Base-by-base conservation (phyloP, 2,329 filamentous ascomycete species). In the Cladosporium sp. region DNA sequence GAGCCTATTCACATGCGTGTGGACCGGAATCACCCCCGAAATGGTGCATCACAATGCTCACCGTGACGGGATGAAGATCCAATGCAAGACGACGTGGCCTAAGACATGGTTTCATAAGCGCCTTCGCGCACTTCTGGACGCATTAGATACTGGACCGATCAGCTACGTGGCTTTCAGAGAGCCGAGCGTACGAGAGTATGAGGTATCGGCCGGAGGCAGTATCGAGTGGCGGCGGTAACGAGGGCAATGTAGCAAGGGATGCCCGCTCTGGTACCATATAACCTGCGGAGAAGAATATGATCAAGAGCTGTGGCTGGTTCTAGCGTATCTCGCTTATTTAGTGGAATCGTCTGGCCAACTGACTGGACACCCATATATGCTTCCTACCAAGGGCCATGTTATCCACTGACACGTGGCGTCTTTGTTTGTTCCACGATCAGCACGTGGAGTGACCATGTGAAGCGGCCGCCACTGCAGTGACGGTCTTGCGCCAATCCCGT, bases 251-350 rank as follows among this genome's bases (percentile, higher is more conserved):
- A 28, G 59, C 49, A 12, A 63, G 35, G 35, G 49, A 29, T 18
- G 31, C 44, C 78, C 0, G 78, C 78, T 44, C 74, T 76, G 33
- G 76, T 72, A 81, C 67, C 74, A 75, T 8, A 78, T 81, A 21
- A 73, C 83, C 4, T 84, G 82, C 67, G 72, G 74, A 29, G 76
- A 76, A 1, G 76, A 76, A 1, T 79, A 76, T 65, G 79, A 81
- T 61, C 75, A 78, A 8, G 78, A 79, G 55, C 68, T 84, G 2
- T 29, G 59, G 59, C 33, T 53, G 31, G 59, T 28, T 33, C 23
- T 49, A 60, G 57, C 26, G 23, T 3, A 33, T 57, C 18, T 23
- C n/a, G 7, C 21, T 23, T 37, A 29, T 60, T 14, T 49, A 21
- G n/a, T n/a, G 18, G n/a, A 21, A 46, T 23, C 4, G 40, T 21